Evolutionary conservation across 805 yeast genomes (phyloP).

Genomic region (Candida gorgasii): DNA sequence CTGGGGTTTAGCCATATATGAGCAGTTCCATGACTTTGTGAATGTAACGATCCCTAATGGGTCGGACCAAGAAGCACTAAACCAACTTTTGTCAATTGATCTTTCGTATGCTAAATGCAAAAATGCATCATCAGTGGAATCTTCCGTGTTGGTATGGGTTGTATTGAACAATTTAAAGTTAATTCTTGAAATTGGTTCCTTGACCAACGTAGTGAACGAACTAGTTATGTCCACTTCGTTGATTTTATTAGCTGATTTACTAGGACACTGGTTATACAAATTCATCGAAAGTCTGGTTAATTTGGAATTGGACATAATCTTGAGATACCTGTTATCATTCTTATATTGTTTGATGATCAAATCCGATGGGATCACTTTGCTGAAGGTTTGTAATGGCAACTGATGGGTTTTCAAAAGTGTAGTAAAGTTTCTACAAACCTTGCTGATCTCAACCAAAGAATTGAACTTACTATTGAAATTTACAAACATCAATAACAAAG

Average conservation of each 20-base stretch:
- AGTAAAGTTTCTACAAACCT: constrained; percentile 49
- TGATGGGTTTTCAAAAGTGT: constrained; percentile 36
- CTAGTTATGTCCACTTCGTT: constrained; percentile 6
- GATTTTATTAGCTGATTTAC: constrained; percentile 12
- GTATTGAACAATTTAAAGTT: constrained; percentile 36
- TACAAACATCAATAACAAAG: constrained; percentile 53
- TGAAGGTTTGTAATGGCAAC: constrained; percentile 37
- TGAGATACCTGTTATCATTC: constrained; percentile 19
- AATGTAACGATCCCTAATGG: constrained; percentile 67
- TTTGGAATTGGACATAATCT: constrained; percentile 33
- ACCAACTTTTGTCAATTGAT: constrained; percentile 80
- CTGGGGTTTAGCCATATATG: constrained; percentile 1
- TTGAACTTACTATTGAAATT: constrained; percentile 43
- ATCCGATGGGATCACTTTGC: constrained; percentile 35
- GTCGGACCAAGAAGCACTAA: constrained; percentile 87
- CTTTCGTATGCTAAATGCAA: constrained; percentile 86
- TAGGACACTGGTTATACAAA: constrained; percentile 60
- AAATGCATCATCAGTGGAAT: constrained; percentile 63
- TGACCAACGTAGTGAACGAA: constrained; percentile 34
- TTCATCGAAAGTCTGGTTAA: constrained; percentile 49
- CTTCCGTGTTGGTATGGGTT: constrained; percentile 17
- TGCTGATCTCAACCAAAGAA: constrained; percentile 49
- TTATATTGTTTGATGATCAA: constrained; percentile 23
- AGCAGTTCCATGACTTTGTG: constrained; percentile 58
- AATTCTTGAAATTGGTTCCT: constrained; percentile 37